phyloP scores from a whole-genome alignment of 2,329 filamentous ascomycete genomes.

The Claviceps citrina region DNA sequence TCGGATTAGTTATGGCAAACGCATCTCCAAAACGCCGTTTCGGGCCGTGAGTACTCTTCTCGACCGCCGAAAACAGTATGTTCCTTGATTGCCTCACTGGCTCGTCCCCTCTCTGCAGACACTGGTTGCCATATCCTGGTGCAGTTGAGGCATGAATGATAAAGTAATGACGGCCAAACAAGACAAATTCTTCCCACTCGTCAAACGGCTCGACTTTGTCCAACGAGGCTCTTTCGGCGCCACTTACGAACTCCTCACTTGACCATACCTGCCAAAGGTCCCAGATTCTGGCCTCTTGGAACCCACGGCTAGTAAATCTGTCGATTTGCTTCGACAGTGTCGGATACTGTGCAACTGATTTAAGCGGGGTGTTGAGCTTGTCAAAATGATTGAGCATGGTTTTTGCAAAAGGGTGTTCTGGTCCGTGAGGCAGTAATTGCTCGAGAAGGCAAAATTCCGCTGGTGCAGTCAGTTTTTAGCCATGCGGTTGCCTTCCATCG shows the following conservation, averaged over 20 bases:
- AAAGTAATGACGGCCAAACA: constrained; percentile 77
- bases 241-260: constrained; percentile 47
- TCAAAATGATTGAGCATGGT: constrained; percentile 77
- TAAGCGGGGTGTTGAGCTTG: constrained; percentile 65
- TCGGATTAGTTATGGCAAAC: constrained; percentile 23
- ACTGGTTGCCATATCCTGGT: background rate
- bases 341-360: constrained; percentile 56
- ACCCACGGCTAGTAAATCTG: constrained; percentile 57
- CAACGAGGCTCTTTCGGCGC: constrained; percentile 42
- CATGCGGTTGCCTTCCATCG: background rate
- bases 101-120: too few species aligned
- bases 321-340: constrained; percentile 46
- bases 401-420: constrained; percentile 64
- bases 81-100: background rate
- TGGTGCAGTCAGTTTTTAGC: constrained; percentile 14
- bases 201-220: constrained; percentile 73
- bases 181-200: constrained; percentile 86
- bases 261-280: constrained; percentile 78
- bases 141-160: constrained; percentile 43
- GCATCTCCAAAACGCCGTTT: constrained; percentile 46
- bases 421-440: constrained; percentile 67
- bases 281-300: constrained; percentile 44
- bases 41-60: constrained; percentile 8
- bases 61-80: constrained; percentile 6
- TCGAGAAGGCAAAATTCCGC: constrained; percentile 77